Conservation (phyloP, 106 monocot species). For the Acorus gramineus region DNA sequence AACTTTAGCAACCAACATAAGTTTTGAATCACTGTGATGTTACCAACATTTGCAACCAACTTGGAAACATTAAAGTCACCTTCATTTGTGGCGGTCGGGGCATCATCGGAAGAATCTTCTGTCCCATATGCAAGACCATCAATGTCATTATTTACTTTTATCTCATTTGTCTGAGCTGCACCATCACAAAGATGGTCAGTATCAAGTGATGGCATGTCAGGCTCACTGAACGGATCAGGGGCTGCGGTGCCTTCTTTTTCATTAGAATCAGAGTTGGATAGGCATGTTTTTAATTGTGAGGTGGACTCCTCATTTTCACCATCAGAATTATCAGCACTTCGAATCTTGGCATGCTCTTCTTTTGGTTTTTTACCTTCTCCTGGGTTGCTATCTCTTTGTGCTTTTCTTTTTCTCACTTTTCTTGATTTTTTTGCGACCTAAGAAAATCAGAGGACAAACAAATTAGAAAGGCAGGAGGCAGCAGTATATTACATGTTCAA, state of each 20-base stretch:
- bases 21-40: constrained; percentile 53
- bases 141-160: constrained; percentile 18
- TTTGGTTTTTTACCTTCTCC: constrained; percentile 16
- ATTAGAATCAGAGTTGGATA: constrained; percentile 7
- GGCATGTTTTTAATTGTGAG: constrained; percentile 9
- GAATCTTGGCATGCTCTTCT: constrained; percentile 7
- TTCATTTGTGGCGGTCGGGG: constrained; percentile 50
- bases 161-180: constrained; percentile 11
- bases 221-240: constrained; percentile 7
- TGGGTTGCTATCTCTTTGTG: constrained; percentile 13
- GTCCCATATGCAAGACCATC: constrained; percentile 30
- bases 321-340: constrained; percentile 7
- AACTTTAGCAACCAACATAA: constrained; percentile 86
- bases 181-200: constrained; percentile 10
- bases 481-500: not conserved
- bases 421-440: constrained; percentile 82
- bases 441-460: not conserved
- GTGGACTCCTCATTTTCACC: constrained; percentile 13
- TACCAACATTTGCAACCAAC: constrained; percentile 61
- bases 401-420: constrained; percentile 48
- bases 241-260: constrained; percentile 13
- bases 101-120: constrained; percentile 49
- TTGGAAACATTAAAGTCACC: constrained; percentile 71
- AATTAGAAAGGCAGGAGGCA: not conserved
- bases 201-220: constrained; percentile 5